phyloP scores from a whole-genome alignment of 441 rosid species.

The Mallotus repandus region DNA sequence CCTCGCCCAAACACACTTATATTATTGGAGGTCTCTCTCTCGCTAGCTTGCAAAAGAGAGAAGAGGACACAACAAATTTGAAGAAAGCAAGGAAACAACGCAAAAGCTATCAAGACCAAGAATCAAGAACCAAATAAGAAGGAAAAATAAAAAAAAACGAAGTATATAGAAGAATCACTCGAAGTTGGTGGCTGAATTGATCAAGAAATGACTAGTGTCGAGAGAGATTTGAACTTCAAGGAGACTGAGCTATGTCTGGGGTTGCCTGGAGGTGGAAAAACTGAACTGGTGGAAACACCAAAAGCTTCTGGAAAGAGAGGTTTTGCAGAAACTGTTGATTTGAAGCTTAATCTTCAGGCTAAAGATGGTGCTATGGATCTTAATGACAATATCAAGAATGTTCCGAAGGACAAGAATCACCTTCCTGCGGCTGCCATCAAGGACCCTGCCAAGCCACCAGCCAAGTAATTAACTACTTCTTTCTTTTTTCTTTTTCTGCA shows the following conservation, averaged over 20 bases:
- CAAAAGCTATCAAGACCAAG: conserved; percentile 19
- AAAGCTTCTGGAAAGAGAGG: conserved; percentile 74
- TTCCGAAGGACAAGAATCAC: conserved; percentile 35
- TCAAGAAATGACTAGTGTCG: conserved; percentile 30
- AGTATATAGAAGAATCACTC: neutral
- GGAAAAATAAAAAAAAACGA: neutral
- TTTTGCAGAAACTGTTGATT: conserved; percentile 77
- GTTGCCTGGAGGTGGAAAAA: conserved; percentile 57
- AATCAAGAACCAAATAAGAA: neutral
- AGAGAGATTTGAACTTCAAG: conserved; percentile 49
- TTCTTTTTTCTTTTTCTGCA: neutral
- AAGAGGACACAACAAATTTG: conserved; percentile 18
- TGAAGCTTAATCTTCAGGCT: conserved; percentile 73
- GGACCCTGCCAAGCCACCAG: conserved; percentile 66
- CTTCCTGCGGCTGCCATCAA: conserved; percentile 30
- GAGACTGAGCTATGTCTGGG: conserved; percentile 92
- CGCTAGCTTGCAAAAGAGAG: conserved; percentile 23
- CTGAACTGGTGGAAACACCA: conserved; percentile 37
- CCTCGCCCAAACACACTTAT: conserved; percentile 32
- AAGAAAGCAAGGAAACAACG: conserved; percentile 8
- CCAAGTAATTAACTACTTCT: conserved; percentile 51
- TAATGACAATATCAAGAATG: conserved; percentile 30
- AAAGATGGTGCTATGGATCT: conserved; percentile 51
- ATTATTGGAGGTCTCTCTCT: conserved; percentile 38
- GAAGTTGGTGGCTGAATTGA: neutral